A percentile compares a stretch with the other conserved stretches of the same genome.
These are phyloP conservation scores for Colletotrichum scovillei DNA, from an alignment of 2,329 filamentous ascomycete species.

Conservation along the genomic window DNA sequence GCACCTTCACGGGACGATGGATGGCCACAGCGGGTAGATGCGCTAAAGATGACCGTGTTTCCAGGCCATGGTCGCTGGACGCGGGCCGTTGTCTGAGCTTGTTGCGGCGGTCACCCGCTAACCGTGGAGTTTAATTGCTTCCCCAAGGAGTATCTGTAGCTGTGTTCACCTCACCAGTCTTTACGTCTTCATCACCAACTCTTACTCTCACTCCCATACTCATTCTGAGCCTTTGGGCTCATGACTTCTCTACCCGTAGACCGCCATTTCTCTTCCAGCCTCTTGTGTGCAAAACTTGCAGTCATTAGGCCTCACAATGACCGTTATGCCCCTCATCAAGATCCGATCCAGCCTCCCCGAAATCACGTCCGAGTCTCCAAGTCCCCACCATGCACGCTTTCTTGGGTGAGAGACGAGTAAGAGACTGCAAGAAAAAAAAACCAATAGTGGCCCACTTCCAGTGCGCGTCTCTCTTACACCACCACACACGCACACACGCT, in stretches of 20 bases:
- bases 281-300: constrained; percentile 14
- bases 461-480: constrained; percentile 32
- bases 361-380: constrained; percentile 39
- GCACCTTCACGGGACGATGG: neutral
- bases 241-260: neutral
- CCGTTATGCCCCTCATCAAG: constrained; percentile 17
- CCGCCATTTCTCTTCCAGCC: constrained; percentile 23
- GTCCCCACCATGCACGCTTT: neutral
- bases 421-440: neutral
- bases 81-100: constrained; percentile 20
- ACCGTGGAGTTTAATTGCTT: constrained; percentile 2
- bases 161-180: neutral
- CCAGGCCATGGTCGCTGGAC: constrained; percentile 15
- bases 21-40: neutral
- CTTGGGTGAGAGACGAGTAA: neutral
- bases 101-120: constrained; percentile 1
- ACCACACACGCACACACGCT: neutral
- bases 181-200: neutral
- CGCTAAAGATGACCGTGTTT: constrained; percentile 14
- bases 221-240: neutral
- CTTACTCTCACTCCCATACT: neutral
- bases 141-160: neutral
- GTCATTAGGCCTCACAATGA: constrained; percentile 9
- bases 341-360: constrained; percentile 36
- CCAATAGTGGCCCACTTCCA: constrained; percentile 14